Conservation (phyloP, 1,139 yeast genomes). For the Waltiozyma sp. region DNA sequence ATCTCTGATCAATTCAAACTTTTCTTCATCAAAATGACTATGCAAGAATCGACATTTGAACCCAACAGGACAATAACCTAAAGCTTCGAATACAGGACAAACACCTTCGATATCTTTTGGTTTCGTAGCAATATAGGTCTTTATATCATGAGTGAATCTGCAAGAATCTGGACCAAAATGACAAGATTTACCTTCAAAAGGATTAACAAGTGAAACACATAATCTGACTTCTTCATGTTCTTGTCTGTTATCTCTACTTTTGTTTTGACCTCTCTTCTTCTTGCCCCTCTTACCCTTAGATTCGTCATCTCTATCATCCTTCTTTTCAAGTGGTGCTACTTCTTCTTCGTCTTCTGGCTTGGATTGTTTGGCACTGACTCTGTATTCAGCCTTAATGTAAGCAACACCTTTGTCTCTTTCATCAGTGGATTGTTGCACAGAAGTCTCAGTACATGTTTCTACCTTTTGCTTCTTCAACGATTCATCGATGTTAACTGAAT, state of each 20-base stretch:
- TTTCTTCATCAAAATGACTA: slow-evolving; percentile 50
- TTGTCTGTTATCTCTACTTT: slow-evolving; percentile 71
- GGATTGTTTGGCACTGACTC: slow-evolving; percentile 22
- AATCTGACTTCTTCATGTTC: slow-evolving; percentile 52
- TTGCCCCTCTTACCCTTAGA: slow-evolving; percentile 36
- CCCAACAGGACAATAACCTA: slow-evolving; percentile 90
- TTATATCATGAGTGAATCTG: slow-evolving; percentile 65
- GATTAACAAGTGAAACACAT: slow-evolving; percentile 52
- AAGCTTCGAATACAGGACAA: slow-evolving; percentile 75
- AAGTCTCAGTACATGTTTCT: background rate
- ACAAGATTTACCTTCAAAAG: slow-evolving; percentile 40
- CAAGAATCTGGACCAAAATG: slow-evolving; percentile 63
- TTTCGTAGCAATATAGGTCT: slow-evolving; percentile 51
- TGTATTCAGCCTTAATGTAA: slow-evolving; percentile 50
- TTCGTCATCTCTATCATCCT: slow-evolving; percentile 22
- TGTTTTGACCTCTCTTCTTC: slow-evolving; percentile 76
- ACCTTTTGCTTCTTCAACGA: background rate
- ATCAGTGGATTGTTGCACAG: background rate
- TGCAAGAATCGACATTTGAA: slow-evolving; percentile 84
- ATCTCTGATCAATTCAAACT: slow-evolving; percentile 33
- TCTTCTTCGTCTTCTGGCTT: slow-evolving; percentile 11
- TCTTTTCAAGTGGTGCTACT: slow-evolving; percentile 22
- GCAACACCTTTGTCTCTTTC: slow-evolving; percentile 38
- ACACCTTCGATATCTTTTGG: slow-evolving; percentile 58
- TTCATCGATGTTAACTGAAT: background rate